Evolutionary conservation across 2,329 filamentous ascomycete species (phyloP).

Genomic region (Zopfia rhizophila): DNA sequence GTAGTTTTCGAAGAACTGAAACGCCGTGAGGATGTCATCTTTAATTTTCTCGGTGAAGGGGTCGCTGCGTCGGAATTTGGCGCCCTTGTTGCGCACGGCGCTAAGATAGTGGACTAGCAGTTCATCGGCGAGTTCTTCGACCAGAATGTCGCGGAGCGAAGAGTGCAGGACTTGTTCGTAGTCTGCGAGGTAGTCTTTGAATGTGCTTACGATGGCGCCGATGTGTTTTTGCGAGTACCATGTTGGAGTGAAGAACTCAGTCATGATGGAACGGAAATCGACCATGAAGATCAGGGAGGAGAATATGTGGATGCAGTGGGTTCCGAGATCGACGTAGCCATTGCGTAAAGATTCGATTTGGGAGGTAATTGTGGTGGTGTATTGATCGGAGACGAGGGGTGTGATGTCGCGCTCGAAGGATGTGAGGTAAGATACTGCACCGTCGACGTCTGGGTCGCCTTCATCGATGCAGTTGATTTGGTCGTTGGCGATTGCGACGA

Average conservation of each 20-base stretch:
- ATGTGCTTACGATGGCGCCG: constrained; percentile 92
- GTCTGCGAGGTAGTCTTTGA: constrained; percentile 93
- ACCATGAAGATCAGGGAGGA: constrained; percentile 87
- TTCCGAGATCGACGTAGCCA: constrained; percentile 94
- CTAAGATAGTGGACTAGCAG: constrained; percentile 86
- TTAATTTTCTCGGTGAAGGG: constrained; percentile 93
- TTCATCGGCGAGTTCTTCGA: constrained; percentile 93
- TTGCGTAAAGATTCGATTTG: constrained; percentile 83
- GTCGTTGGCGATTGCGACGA: constrained; percentile 96
- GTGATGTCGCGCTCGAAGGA: constrained; percentile 87
- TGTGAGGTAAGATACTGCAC: constrained; percentile 81
- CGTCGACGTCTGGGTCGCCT: constrained; percentile 65
- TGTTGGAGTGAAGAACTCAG: constrained; percentile 87
- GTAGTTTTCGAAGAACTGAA: constrained; percentile 81
- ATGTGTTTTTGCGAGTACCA: constrained; percentile 92
- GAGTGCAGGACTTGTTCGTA: constrained; percentile 87
- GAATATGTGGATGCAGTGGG: constrained; percentile 90
- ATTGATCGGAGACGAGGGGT: constrained; percentile 80
- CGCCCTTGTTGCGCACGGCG: constrained; percentile 86
- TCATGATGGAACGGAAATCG: constrained; percentile 85
- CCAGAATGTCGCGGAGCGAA: constrained; percentile 87
- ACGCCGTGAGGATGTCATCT: constrained; percentile 89
- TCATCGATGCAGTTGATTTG: constrained; percentile 99
- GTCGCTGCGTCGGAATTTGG: constrained; percentile 86
- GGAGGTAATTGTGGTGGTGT: constrained; percentile 74